Base-by-base conservation (phyloP, 345 rosid genomes). In the Populus tremula region DNA sequence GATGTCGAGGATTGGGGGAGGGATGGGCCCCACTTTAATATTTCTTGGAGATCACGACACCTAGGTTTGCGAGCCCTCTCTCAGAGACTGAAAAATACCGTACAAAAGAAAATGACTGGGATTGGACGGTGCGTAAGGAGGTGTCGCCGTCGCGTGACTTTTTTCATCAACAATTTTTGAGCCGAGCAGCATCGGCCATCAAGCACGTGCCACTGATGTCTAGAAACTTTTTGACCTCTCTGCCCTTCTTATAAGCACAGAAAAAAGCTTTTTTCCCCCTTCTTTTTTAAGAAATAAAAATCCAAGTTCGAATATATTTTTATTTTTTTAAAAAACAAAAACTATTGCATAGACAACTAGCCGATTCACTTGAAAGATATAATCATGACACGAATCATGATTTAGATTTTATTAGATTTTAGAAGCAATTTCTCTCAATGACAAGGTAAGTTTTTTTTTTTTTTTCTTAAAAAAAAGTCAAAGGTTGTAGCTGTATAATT, bases 41-140 rank as follows among this genome's bases (percentile, higher is more conserved):
- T 73, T 69, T 23, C 20, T 41, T 33, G 41, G 70, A 45, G 81
- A 25, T 59, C 70, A 36, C 68, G 66, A 2, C 39, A 4, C 56
- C 72, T 74, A 29, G 79, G 73, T 47, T 70, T 71, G 76, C 38
- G 86, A 74, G 62, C 79, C 81, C 31, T 7, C 39, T 66, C 13
- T 8, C 5, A 54, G 61, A 20, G 23, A 54, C 61, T 53, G 3
- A 1, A 9, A 20, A 8, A 3, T 8, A n/a, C 3, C 13, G 27
- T 54, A 0, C 25, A 54, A 54, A 54, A 21, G 27, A 54, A 53
- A 18, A 47, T 47, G 50, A 4, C 50, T 12, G 59, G 59, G 59
- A 50, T 50, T 18, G n/a, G 59, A 50, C 59, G 59, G 2, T 53
- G 23, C 23, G 23, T 6, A 18, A 7, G 59, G 20, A 20, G 27